Percentiles rank a stretch among this genome's conserved stretches.
Evolutionary conservation across 2,329 filamentous ascomycete species (phyloP).

Genomic region (Exophiala sp.): DNA sequence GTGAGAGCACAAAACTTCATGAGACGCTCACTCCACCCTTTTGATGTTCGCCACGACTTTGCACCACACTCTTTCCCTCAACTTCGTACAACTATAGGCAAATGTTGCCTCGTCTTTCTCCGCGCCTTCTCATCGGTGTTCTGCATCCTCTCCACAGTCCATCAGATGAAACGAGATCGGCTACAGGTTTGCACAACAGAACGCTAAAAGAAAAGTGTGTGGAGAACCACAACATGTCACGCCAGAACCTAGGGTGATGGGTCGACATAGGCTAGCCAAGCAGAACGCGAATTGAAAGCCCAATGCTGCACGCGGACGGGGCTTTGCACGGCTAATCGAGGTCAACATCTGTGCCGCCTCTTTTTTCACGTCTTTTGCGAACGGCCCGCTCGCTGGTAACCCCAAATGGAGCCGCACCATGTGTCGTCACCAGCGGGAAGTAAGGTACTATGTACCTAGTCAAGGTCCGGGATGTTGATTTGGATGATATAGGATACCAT

Average conservation of each 20-base stretch:
- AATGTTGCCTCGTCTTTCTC: not conserved
- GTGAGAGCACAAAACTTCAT: too few species aligned
- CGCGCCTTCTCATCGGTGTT: not conserved
- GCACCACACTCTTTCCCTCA: not conserved
- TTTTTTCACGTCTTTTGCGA: not conserved
- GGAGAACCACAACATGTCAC: not conserved
- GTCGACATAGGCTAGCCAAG: not conserved
- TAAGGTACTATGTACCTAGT: slow-evolving; percentile 1
- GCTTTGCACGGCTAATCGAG: not conserved
- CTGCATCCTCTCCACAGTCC: not conserved
- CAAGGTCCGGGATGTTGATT: not conserved
- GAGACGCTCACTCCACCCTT: not conserved
- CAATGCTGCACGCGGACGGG: not conserved
- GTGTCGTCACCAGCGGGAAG: slow-evolving; percentile 1
- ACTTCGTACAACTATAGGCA: not conserved
- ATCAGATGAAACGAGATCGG: not conserved
- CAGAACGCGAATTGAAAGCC: not conserved
- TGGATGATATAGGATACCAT: too few species aligned
- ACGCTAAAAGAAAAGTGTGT: not conserved
- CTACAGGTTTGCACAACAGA: not conserved
- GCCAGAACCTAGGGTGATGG: not conserved
- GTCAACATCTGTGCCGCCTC: not conserved
- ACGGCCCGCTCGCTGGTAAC: not conserved
- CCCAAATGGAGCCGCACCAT: not conserved
- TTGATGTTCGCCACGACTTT: not conserved